Evolutionary conservation across 192 early-diverging fungal genomes (phyloP).

Genomic region (Kickxella alabastrina): DNA sequence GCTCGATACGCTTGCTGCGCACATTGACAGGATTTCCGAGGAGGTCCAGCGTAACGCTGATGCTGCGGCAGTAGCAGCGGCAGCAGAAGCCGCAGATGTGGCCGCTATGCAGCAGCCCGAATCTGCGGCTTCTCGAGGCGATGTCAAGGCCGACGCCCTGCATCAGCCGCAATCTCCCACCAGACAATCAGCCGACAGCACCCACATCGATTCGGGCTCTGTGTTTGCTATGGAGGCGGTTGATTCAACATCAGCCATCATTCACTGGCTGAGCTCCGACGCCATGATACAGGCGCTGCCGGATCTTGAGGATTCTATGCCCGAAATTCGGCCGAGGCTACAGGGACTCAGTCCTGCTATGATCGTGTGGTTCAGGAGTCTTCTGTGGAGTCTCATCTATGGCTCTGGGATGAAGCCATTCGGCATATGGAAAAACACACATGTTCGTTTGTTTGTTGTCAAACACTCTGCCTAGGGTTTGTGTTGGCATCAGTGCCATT

Average conservation of each 20-base stretch:
- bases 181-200: background rate
- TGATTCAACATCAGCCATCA: constrained; percentile 48
- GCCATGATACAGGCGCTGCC: constrained; percentile 27
- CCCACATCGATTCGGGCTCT: background rate
- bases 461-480: constrained; percentile 13
- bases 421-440: constrained; percentile 66
- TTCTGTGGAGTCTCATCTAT: constrained; percentile 71
- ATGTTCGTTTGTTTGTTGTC: constrained; percentile 56
- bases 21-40: constrained; percentile 62
- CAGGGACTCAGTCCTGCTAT: constrained; percentile 58
- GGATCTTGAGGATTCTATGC: constrained; percentile 47
- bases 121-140: background rate
- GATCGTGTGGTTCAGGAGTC: constrained; percentile 65
- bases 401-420: constrained; percentile 54
- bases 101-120: background rate
- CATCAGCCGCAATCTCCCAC: background rate
- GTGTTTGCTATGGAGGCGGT: background rate
- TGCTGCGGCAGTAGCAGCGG: background rate
- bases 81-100: background rate
- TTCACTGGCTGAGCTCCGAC: constrained; percentile 45
- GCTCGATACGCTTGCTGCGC: constrained; percentile 61
- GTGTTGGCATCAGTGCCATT: background rate
- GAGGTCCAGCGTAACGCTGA: constrained; percentile 59
- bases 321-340: constrained; percentile 56
- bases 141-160: constrained; percentile 4